Evolutionary conservation across 257 asterid species (phyloP).

Genomic region (Leptodermis oblonga): DNA sequence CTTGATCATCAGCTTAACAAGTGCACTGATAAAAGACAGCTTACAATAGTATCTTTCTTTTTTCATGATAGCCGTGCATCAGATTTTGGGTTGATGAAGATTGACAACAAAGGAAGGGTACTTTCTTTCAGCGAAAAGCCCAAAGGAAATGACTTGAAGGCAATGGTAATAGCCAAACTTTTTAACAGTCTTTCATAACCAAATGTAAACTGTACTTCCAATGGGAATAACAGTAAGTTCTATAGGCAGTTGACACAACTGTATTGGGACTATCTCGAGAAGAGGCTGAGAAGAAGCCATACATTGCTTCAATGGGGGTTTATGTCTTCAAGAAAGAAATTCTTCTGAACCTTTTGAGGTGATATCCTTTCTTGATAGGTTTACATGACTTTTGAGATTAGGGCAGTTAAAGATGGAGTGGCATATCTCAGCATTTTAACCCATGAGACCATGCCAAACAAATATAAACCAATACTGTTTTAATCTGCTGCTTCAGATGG

Average conservation of each 20-base stretch:
- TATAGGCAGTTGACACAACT: conserved; percentile 92
- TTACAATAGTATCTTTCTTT: conserved; percentile 19
- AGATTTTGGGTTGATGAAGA: conserved; percentile 94
- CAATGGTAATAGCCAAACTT: conserved; percentile 56
- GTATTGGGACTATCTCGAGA: conserved; percentile 77
- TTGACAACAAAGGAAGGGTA: conserved; percentile 74
- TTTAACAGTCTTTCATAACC: conserved; percentile 11
- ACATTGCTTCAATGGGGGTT: conserved; percentile 98
- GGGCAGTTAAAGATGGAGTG: not conserved
- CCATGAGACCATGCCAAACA: conserved; percentile 12
- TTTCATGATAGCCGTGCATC: conserved; percentile 85
- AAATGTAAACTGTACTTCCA: conserved; percentile 3
- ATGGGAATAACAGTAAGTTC: conserved; percentile 18
- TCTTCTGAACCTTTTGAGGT: conserved; percentile 87
- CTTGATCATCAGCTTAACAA: not conserved
- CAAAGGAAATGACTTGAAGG: conserved; percentile 69
- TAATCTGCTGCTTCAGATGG: conserved; percentile 50
- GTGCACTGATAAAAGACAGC: not conserved
- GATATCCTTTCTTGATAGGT: conserved; percentile 5
- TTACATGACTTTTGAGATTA: not conserved
- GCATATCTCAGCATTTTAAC: not conserved
- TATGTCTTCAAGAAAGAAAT: conserved; percentile 93
- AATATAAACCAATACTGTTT: conserved; percentile 12
- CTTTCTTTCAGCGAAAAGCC: conserved; percentile 84
- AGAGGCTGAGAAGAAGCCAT: conserved; percentile 88